A percentile compares a stretch with the other conserved stretches of the same genome.
Conservation (phyloP, 1,139 yeast genomes). For the Pichia sorboxylosa region DNA sequence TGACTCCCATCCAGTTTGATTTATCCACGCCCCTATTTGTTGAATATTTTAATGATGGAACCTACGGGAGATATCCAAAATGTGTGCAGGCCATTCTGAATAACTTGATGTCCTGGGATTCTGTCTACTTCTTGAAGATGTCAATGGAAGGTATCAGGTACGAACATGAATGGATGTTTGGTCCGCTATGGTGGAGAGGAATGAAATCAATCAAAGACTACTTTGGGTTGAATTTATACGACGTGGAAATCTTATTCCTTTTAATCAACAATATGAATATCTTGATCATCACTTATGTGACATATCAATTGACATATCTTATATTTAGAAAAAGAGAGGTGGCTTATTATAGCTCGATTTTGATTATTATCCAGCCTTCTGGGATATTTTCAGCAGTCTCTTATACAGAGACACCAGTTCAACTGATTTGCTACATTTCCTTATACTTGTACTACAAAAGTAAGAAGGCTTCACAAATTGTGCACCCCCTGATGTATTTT, state of each 20-base stretch:
- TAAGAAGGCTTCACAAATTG: constrained; percentile 9
- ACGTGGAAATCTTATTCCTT: constrained; percentile 33
- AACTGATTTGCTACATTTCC: constrained; percentile 52
- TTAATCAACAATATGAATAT: constrained; percentile 44
- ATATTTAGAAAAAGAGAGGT: constrained; percentile 1
- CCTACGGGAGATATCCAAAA: constrained; percentile 2
- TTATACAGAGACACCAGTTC: constrained; percentile 69
- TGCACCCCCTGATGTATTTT: constrained; percentile 27
- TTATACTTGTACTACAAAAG: constrained; percentile 39
- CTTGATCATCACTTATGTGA: constrained; percentile 33
- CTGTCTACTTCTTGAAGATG: constrained; percentile 59
- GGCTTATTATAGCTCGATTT: constrained; percentile 31
- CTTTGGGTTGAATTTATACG: constrained; percentile 27
- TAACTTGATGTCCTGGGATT: constrained; percentile 71
- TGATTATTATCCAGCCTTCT: constrained; percentile 60
- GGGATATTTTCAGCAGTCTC: constrained; percentile 69
- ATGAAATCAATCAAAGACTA: constrained; percentile 20
- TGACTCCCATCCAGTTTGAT: constrained; percentile 35
- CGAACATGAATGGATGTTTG: constrained; percentile 89
- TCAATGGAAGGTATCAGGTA: constrained; percentile 40
- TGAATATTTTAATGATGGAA: constrained; percentile 1
- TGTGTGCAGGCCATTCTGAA: constrained; percentile 24
- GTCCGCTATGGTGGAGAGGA: constrained; percentile 62
- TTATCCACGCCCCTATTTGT: constrained; percentile 19
- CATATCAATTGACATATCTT: not conserved